These are phyloP conservation scores for Pyrus hybrid DNA, from an alignment of 331 rosid genomes.

Conservation along the genomic window DNA sequence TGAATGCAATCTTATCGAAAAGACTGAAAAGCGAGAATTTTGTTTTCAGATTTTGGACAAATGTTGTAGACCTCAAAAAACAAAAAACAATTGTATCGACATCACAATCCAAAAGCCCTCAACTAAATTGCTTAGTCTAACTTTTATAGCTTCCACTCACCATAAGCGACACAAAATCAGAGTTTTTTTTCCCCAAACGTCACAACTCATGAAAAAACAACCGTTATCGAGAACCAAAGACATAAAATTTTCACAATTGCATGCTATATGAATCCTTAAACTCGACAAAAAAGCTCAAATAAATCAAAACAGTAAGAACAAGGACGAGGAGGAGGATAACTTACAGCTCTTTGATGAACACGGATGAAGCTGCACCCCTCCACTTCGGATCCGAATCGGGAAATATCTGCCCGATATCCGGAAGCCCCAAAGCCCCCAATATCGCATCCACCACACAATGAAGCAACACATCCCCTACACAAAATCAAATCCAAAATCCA, in stretches of 20 bases:
- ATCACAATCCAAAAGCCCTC: background rate
- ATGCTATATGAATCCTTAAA: background rate
- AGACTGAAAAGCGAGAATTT: background rate
- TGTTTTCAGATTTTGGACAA: background rate
- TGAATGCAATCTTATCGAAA: background rate
- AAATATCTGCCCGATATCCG: too few relatives aligned
- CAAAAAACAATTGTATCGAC: background rate
- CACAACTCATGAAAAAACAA: background rate
- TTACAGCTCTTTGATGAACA: slow-evolving; percentile 82
- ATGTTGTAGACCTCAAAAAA: background rate
- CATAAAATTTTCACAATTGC: background rate
- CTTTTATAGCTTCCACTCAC: background rate
- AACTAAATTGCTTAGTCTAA: background rate
- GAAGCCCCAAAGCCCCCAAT: slow-evolving; percentile 93
- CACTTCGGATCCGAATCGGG: slow-evolving; percentile 97
- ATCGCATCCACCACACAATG: slow-evolving; percentile 98
- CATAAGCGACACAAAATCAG: background rate
- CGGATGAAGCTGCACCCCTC: slow-evolving; percentile 85
- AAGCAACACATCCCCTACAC: slow-evolving; percentile 86
- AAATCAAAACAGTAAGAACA: background rate
- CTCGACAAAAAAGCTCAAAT: background rate
- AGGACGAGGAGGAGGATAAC: slow-evolving; percentile 9
- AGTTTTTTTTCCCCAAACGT: background rate
- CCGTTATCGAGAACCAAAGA: background rate
- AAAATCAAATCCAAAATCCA: background rate